Percentiles rank a stretch among this genome's conserved stretches.
Evolutionary conservation across 257 asterid species (phyloP).

Genomic region (Forsythia viridissima): DNA sequence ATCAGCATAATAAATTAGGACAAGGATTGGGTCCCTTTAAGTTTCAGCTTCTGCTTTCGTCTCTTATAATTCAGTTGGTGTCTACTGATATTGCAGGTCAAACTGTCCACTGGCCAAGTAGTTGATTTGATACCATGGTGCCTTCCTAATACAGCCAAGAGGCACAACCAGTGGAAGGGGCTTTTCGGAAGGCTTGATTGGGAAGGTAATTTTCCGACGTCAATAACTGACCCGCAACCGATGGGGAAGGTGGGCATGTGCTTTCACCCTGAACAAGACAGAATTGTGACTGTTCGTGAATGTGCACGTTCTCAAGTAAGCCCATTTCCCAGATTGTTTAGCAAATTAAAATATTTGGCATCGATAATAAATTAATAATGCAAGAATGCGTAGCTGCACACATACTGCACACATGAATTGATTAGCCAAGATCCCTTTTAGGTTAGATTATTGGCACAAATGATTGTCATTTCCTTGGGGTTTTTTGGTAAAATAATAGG

Average conservation of each 20-base stretch:
- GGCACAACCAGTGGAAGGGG: conserved; percentile 99
- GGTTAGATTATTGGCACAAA: too few species aligned
- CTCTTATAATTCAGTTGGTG: neutral
- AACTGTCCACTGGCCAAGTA: conserved; percentile 69
- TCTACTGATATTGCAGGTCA: conserved; percentile 50
- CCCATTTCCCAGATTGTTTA: neutral
- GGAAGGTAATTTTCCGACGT: conserved; percentile 93
- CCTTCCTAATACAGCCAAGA: conserved; percentile 87
- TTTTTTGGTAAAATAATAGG: too few species aligned
- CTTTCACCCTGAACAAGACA: conserved; percentile 91
- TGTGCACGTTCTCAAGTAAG: conserved; percentile 95
- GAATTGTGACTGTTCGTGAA: conserved; percentile 94
- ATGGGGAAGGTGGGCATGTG: conserved; percentile 96
- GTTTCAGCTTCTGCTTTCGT: neutral
- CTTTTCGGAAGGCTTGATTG: conserved; percentile 86
- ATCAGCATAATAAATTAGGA: conserved; percentile 1
- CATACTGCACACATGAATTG: too few species aligned
- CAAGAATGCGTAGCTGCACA: too few species aligned
- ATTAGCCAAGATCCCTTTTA: too few species aligned
- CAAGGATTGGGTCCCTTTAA: neutral
- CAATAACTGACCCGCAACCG: conserved; percentile 86
- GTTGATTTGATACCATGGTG: conserved; percentile 96
- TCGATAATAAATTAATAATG: too few species aligned
- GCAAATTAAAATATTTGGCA: too few species aligned
- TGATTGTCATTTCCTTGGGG: too few species aligned